Evolutionary conservation across 805 yeast genomes (phyloP).

Genomic region (Sporopachydermia quercuum): DNA sequence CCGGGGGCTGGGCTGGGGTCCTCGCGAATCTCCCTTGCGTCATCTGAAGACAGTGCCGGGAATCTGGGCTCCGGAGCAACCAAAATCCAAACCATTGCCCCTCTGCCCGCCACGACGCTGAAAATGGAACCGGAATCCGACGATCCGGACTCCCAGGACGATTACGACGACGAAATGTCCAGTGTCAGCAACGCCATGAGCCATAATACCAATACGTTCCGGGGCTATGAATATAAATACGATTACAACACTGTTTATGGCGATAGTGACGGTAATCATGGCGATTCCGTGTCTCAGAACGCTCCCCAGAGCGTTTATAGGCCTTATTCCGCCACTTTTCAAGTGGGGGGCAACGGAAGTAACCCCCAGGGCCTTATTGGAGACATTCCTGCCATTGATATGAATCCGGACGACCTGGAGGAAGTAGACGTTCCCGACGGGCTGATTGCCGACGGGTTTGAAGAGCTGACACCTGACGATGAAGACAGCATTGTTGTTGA

Average conservation of each 20-base stretch:
- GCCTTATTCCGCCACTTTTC: not conserved
- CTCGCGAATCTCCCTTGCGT: not conserved
- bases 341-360: not conserved
- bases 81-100: constrained; percentile 44
- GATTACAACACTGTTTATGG: constrained; percentile 70
- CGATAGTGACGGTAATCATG: constrained; percentile 22
- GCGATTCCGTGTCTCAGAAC: constrained; percentile 5
- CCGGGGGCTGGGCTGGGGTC: constrained; percentile 19
- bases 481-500: not conserved
- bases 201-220: constrained; percentile 54
- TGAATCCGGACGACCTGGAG: constrained; percentile 1
- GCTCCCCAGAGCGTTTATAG: not conserved
- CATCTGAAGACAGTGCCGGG: not conserved
- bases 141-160: constrained; percentile 35
- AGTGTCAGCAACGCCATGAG: constrained; percentile 36
- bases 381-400: not conserved
- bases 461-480: not conserved
- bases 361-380: not conserved
- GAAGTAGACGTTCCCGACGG: not conserved
- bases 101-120: constrained; percentile 74
- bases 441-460: no score
- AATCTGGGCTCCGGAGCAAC: not conserved
- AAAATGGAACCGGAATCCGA: constrained; percentile 60
- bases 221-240: constrained; percentile 67
- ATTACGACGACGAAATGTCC: constrained; percentile 11